Base-by-base conservation (phyloP, 805 yeast species). In the Candida vaughaniae region DNA sequence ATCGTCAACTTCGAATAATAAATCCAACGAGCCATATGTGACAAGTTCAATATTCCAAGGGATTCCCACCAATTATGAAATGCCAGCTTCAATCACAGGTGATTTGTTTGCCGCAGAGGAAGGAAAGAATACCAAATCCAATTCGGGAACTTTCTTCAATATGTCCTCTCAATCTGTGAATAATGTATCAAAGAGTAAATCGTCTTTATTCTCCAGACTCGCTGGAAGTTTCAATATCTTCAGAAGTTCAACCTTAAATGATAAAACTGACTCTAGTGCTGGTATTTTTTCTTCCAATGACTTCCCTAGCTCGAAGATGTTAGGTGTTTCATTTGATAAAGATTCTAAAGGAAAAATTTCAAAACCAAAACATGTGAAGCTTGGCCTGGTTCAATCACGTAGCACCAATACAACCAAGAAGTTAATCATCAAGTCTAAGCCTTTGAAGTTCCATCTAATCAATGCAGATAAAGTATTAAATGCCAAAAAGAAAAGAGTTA, bases 401-500 rank as follows among this genome's bases (percentile, higher is more conserved):
- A 39, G 42, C 5, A 32, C 45, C 6, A 35, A 30, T 26, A 45
- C 42, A 20, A 36, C 41, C 22, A 65, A 62, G 36, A 56, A 60
- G 31, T 51, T 69, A 31, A 57, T 66, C 4, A 62, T 69, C 33
- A 64, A 64, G 33, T 58, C 69, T 2, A 64, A 62, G 36, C 74
- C 73, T 2, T 48, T 58, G 29, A 64, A 64, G 28, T 69, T 58
- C 43, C 72, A 68, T 42, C 44, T 65, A 19, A 68, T 69, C 29
- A 62, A 69, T 42, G 67, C 72, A 1, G 65, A 68, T 41, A 61
- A 59, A 36, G 71, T 69, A 0, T 53, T 69, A 35, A 56, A 48
- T 29, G 36, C 60, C n/a, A 65, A 61, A 33, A 56, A 58, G 36
- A 60, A 59, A 43, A 55, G 64, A 36, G 48, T 61, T 3, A 42